phyloP scores from a whole-genome alignment of 2,329 filamentous ascomycete species.

The Geosmithia morbida region DNA sequence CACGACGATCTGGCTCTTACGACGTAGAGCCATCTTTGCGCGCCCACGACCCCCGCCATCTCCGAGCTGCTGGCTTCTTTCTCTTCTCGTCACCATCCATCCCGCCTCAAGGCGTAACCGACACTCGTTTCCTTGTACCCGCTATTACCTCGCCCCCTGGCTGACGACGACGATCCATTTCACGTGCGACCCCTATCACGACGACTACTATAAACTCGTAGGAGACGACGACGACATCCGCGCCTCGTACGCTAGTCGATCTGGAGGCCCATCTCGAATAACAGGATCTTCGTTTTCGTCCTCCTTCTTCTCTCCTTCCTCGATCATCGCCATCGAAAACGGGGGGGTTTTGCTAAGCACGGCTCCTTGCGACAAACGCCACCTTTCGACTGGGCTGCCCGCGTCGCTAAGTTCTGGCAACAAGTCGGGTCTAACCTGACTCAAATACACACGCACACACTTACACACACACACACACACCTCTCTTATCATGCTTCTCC shows the following conservation, averaged over 20 bases:
- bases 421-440: background rate
- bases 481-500: conserved; percentile 60
- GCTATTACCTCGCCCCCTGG: background rate
- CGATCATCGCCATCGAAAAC: no score
- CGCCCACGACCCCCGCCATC: background rate
- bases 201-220: background rate
- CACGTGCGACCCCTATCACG: no score
- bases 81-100: background rate
- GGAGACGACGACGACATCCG: no score
- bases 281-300: no score
- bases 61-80: background rate
- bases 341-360: no score
- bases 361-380: background rate
- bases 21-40: background rate
- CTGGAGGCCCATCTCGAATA: no score
- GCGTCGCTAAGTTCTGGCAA: background rate
- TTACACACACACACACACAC: background rate
- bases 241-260: no score
- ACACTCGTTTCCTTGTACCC: background rate
- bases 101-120: background rate
- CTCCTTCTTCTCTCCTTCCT: no score
- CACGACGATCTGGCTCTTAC: background rate
- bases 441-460: background rate
- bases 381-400: background rate
- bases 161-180: background rate